Conservation (phyloP, 2,329 filamentous ascomycete species). For the Venturia effusa region DNA sequence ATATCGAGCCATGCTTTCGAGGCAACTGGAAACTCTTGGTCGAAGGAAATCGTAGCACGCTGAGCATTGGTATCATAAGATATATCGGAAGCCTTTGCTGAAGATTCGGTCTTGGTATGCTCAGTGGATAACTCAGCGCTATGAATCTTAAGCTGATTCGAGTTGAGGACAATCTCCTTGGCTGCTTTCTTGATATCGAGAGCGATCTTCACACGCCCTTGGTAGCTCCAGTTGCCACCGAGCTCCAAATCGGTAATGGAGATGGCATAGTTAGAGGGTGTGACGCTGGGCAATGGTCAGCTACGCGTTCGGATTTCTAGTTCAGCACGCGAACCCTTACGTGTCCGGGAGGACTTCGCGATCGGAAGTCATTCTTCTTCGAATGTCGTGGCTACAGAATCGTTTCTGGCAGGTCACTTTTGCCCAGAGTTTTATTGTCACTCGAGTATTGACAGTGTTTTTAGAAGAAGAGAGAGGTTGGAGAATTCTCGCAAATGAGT, state of each 20-base stretch:
- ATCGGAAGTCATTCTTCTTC: conserved; percentile 11
- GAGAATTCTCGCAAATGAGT: background rate
- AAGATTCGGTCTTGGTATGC: conserved; percentile 45
- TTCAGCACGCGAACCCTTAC: conserved; percentile 20
- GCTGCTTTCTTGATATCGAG: conserved; percentile 60
- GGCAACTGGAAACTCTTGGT: conserved; percentile 56
- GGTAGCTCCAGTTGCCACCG: conserved; percentile 64
- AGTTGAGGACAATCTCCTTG: conserved; percentile 72
- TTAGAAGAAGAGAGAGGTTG: background rate
- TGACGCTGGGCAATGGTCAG: conserved; percentile 42
- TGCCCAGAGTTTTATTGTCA: background rate
- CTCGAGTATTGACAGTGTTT: conserved; percentile 1
- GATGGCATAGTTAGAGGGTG: conserved; percentile 76
- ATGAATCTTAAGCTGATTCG: conserved; percentile 70
- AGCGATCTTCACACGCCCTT: conserved; percentile 75
- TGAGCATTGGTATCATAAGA: conserved; percentile 76
- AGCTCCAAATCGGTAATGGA: conserved; percentile 70
- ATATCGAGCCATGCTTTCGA: conserved; percentile 58
- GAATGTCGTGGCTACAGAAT: conserved; percentile 9
- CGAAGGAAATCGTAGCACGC: conserved; percentile 68
- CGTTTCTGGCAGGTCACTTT: background rate
- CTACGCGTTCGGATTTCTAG: background rate
- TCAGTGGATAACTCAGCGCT: conserved; percentile 52
- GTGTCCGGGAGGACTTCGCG: conserved; percentile 19
- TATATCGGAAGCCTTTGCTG: conserved; percentile 54